phyloP scores from a whole-genome alignment of 805 yeast genomes.

The Schwanniomyces pseudopolymorphus region DNA sequence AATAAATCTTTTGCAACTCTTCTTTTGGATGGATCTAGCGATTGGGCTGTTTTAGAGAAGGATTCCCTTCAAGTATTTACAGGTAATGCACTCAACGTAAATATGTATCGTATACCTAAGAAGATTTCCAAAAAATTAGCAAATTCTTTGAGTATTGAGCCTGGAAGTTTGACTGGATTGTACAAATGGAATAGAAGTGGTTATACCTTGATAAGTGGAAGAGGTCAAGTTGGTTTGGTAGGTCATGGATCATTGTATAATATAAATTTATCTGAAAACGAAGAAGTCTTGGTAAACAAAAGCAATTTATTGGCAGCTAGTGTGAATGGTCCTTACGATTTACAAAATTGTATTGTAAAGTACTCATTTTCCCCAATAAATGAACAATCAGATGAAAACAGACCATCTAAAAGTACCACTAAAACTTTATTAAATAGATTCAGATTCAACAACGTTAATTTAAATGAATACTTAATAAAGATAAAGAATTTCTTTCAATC shows the following conservation, averaged over 20 bases:
- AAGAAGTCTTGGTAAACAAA: constrained; percentile 48
- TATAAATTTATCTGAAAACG: constrained; percentile 43
- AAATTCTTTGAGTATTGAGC: constrained; percentile 17
- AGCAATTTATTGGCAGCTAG: constrained; percentile 50
- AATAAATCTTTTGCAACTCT: constrained; percentile 45
- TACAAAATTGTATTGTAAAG: constrained; percentile 37
- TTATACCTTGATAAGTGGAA: constrained; percentile 51
- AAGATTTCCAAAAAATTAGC: constrained; percentile 34
- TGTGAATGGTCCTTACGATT: constrained; percentile 48
- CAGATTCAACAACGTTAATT: not conserved
- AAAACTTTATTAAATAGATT: not conserved
- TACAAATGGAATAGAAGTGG: constrained; percentile 35
- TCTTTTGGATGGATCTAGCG: constrained; percentile 55
- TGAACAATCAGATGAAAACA: not conserved
- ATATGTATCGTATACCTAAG: constrained; percentile 38
- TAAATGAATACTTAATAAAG: not conserved
- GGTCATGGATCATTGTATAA: constrained; percentile 57
- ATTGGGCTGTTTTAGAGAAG: constrained; percentile 59
- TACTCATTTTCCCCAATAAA: constrained; percentile 15
- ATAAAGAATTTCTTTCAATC: not conserved
- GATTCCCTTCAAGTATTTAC: constrained; percentile 50
- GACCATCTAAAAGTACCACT: not conserved
- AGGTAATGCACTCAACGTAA: constrained; percentile 51
- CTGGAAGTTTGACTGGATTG: constrained; percentile 41
- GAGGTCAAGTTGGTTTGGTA: constrained; percentile 55